phyloP scores from a whole-genome alignment of 73 alveolate species.

The Paramecium primaurelia region DNA sequence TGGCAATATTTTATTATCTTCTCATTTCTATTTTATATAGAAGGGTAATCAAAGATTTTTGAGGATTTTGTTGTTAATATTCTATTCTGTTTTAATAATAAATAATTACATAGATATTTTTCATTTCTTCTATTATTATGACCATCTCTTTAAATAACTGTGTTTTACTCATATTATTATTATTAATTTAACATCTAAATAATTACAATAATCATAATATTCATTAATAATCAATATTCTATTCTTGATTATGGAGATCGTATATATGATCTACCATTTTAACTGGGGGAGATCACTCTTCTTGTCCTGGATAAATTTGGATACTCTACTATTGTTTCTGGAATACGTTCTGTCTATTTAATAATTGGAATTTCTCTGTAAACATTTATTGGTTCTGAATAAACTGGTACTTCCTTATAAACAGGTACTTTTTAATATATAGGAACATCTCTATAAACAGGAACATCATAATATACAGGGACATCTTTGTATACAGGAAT shows the following conservation, averaged over 20 bases:
- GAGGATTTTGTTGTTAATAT: neutral
- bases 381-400: neutral
- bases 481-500: neutral
- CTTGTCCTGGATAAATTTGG: neutral
- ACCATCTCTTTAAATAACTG: conserved; percentile 24
- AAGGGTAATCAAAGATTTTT: neutral
- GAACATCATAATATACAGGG: neutral
- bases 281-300: neutral
- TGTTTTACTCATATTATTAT: neutral
- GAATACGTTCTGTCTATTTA: neutral
- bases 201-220: neutral
- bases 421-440: neutral
- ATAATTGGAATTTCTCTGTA: neutral
- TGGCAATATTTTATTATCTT: neutral
- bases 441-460: neutral
- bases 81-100: no score
- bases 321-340: neutral
- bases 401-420: neutral
- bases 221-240: neutral
- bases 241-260: neutral
- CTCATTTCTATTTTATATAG: neutral
- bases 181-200: neutral
- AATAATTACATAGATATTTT: no score
- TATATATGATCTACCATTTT: neutral
- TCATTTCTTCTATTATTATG: neutral